Evolutionary conservation across 1,139 yeast species (phyloP).

Genomic region (Scheffersomyces segobiensis): DNA sequence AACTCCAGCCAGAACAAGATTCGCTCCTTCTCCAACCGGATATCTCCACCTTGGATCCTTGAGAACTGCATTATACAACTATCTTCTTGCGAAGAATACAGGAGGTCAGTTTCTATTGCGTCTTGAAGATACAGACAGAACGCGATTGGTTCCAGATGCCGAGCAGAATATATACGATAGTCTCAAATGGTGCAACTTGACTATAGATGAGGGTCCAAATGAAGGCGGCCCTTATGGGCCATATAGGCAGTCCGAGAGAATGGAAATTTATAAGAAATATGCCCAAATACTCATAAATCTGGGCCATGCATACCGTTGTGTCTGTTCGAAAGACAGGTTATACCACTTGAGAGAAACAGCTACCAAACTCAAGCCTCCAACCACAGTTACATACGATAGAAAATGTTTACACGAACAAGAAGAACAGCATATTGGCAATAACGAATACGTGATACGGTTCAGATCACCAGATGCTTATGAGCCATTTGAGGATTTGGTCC

Average conservation of each 20-base stretch:
- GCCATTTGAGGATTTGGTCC: slow-evolving; percentile 66
- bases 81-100: slow-evolving; percentile 74
- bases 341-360: slow-evolving; percentile 71
- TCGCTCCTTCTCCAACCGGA: slow-evolving; percentile 99
- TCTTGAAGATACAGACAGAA: slow-evolving; percentile 89
- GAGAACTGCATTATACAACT: slow-evolving; percentile 90
- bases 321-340: slow-evolving; percentile 81
- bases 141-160: slow-evolving; percentile 75
- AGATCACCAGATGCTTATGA: slow-evolving; percentile 74
- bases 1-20: slow-evolving; percentile 79
- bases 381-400: slow-evolving; percentile 89
- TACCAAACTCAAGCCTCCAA: slow-evolving; percentile 74
- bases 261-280: slow-evolving; percentile 60
- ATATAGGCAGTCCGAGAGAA: slow-evolving; percentile 81
- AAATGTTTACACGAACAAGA: slow-evolving; percentile 50
- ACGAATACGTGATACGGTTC: slow-evolving; percentile 54
- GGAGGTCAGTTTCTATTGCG: slow-evolving; percentile 80
- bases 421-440: slow-evolving; percentile 19
- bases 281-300: slow-evolving; percentile 54
- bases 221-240: slow-evolving; percentile 73
- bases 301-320: slow-evolving; percentile 84
- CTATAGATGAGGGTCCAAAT: slow-evolving; percentile 80
- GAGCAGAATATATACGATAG: slow-evolving; percentile 78
- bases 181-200: slow-evolving; percentile 73
- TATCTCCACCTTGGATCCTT: slow-evolving; percentile 87